Percentiles rank a stretch among this genome's conserved stretches.
Evolutionary conservation across 2,329 filamentous ascomycete species (phyloP).

Genomic region (Phoma sp.): DNA sequence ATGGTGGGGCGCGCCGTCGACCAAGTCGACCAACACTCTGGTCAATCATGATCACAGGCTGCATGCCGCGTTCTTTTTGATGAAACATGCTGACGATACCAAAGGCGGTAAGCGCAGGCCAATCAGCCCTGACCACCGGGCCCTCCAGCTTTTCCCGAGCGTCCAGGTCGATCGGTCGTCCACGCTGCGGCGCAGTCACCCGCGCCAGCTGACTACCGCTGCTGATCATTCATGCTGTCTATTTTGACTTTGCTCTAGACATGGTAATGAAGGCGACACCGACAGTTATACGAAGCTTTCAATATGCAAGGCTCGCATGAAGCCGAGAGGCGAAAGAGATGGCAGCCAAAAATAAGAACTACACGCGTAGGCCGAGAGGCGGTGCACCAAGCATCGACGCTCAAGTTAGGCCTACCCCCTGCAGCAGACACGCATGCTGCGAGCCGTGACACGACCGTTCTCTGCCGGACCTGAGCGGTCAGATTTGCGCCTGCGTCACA

Average conservation of each 20-base stretch:
- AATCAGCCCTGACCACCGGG: slow-evolving; percentile 11
- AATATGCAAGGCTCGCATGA: slow-evolving; percentile 13
- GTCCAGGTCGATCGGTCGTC: slow-evolving; percentile 6
- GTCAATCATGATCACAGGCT: slow-evolving; percentile 13
- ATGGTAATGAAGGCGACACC: background rate
- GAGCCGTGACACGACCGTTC: slow-evolving; percentile 12
- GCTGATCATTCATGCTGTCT: slow-evolving; percentile 23
- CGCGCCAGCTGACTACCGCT: slow-evolving; percentile 13
- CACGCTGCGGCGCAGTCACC: slow-evolving; percentile 29
- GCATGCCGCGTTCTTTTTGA: slow-evolving; percentile 11
- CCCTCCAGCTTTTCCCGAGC: slow-evolving; percentile 9
- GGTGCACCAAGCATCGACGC: slow-evolving; percentile 17
- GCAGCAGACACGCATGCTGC: slow-evolving; percentile 13
- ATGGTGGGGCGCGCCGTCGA: slow-evolving; percentile 10
- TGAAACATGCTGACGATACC: slow-evolving; percentile 14
- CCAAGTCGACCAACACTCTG: slow-evolving; percentile 4
- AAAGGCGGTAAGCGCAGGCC: slow-evolving; percentile 15
- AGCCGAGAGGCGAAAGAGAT: slow-evolving; percentile 14
- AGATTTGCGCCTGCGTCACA: slow-evolving; percentile 23
- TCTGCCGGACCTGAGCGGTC: slow-evolving; percentile 8
- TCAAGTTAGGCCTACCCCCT: slow-evolving; percentile 11
- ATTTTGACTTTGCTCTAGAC: slow-evolving; percentile 8
- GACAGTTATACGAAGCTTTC: background rate
- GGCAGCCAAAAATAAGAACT: slow-evolving; percentile 28
- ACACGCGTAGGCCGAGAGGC: slow-evolving; percentile 24